Evolutionary conservation across 306 rosid species (phyloP).

Genomic region (Gastrolobium bilobum): DNA sequence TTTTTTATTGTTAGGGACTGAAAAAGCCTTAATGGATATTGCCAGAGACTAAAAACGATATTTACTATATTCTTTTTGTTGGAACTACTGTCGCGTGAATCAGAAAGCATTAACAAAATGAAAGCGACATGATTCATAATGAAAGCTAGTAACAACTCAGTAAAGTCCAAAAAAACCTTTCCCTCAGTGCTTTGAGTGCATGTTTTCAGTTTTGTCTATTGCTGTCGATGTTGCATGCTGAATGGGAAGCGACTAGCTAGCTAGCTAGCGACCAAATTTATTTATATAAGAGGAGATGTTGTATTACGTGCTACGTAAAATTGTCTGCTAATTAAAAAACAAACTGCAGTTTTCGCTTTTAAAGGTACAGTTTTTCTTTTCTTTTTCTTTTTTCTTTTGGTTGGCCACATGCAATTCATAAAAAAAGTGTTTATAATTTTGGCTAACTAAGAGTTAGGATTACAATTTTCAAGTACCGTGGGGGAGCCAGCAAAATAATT

Average conservation of each 20-base stretch:
- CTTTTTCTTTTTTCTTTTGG: neutral
- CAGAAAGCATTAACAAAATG: constrained; percentile 33
- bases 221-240: constrained; percentile 42
- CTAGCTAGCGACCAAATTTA: neutral
- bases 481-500: no score
- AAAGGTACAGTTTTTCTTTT: neutral
- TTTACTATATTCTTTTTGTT: neutral
- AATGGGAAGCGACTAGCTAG: constrained; percentile 39
- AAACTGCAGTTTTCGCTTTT: neutral
- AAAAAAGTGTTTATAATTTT: neutral
- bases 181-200: neutral
- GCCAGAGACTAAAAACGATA: no score
- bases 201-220: neutral
- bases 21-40: no score
- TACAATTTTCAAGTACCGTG: no score
- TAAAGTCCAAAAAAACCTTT: neutral
- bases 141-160: neutral
- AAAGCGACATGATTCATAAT: neutral
- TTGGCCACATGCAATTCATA: neutral
- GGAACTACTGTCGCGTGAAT: constrained; percentile 15
- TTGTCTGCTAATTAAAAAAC: neutral
- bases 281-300: neutral
- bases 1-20: no score
- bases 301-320: neutral
- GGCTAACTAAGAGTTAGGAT: neutral